These are phyloP conservation scores for Mucor racemosus DNA, from an alignment of 371 early-diverging fungal genomes.

Conservation along the genomic window DNA sequence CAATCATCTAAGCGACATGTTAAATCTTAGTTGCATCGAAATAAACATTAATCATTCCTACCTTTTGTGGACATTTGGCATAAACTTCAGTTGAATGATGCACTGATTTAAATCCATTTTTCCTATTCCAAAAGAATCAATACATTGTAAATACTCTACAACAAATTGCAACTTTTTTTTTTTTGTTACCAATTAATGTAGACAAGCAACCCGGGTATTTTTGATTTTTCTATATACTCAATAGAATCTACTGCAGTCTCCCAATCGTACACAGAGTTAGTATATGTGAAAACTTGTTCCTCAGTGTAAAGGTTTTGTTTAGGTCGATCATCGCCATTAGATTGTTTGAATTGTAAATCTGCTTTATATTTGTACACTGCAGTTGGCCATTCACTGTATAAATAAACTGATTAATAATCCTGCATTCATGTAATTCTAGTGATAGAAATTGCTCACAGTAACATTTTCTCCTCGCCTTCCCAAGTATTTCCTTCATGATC, in stretches of 20 bases:
- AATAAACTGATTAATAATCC: not conserved
- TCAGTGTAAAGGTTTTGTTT: not conserved
- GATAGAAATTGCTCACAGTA: not conserved
- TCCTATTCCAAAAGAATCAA: slow-evolving; percentile 11
- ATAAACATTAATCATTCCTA: not conserved
- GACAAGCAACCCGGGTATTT: slow-evolving; percentile 18
- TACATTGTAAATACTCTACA: not conserved
- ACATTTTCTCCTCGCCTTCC: slow-evolving; percentile 24
- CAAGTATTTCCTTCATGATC: slow-evolving; percentile 29
- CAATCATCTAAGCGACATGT: slow-evolving; percentile 8
- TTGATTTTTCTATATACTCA: slow-evolving; percentile 18
- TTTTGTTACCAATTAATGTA: slow-evolving; percentile 29
- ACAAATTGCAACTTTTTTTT: not conserved
- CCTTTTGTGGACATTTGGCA: slow-evolving; percentile 32
- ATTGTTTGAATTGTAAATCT: not conserved
- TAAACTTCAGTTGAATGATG: slow-evolving; percentile 33
- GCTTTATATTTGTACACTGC: slow-evolving; percentile 12
- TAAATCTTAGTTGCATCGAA: not conserved
- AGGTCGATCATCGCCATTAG: not conserved
- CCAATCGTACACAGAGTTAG: slow-evolving; percentile 19
- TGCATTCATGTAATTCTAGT: not conserved
- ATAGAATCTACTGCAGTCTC: slow-evolving; percentile 21
- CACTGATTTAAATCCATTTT: slow-evolving; percentile 24
- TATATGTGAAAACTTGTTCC: slow-evolving; percentile 11
- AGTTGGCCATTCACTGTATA: slow-evolving; percentile 25